Evolutionary conservation across 1,284 basidiomycete species (phyloP).

Genomic region (Entoloma clypeatum): DNA sequence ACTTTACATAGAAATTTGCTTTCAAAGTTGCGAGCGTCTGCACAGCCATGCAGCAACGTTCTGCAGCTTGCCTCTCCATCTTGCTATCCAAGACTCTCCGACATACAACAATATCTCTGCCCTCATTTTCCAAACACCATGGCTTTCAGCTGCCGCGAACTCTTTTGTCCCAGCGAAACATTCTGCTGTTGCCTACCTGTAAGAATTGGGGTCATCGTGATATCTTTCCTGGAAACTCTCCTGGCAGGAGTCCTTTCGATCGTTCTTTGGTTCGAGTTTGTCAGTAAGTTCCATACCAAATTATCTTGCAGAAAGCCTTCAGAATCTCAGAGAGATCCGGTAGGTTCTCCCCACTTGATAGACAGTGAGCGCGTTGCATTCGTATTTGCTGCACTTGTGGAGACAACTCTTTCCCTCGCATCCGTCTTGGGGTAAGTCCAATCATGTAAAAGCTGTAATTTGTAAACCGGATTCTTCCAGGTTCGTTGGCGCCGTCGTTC

Average conservation of each 20-base stretch:
- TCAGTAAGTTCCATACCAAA: slow-evolving; percentile 38
- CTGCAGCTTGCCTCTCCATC: background rate
- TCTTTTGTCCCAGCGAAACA: slow-evolving; percentile 40
- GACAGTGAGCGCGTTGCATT: slow-evolving; percentile 39
- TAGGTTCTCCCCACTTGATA: slow-evolving; percentile 35
- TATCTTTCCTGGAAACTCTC: slow-evolving; percentile 49
- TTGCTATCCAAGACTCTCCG: background rate
- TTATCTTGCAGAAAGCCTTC: slow-evolving; percentile 1
- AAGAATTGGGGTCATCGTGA: slow-evolving; percentile 54
- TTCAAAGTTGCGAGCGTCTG: no score
- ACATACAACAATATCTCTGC: background rate
- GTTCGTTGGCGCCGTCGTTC: slow-evolving; percentile 55
- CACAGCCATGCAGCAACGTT: no score
- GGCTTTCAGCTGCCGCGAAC: slow-evolving; percentile 40
- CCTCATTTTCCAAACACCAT: slow-evolving; percentile 26
- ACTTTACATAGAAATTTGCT: no score
- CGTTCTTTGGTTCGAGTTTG: slow-evolving; percentile 56
- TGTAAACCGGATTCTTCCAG: slow-evolving; percentile 28
- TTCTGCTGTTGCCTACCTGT: slow-evolving; percentile 66
- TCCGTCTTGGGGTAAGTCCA: slow-evolving; percentile 51
- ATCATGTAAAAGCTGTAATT: background rate
- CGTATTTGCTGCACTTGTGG: slow-evolving; percentile 45
- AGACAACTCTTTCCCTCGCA: slow-evolving; percentile 46
- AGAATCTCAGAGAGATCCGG: slow-evolving; percentile 2
- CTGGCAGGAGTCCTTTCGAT: slow-evolving; percentile 48